Percentiles rank a stretch among this genome's conserved stretches.
phyloP scores from a whole-genome alignment of 23 red algal species.

The Pyropia haitanensis region DNA sequence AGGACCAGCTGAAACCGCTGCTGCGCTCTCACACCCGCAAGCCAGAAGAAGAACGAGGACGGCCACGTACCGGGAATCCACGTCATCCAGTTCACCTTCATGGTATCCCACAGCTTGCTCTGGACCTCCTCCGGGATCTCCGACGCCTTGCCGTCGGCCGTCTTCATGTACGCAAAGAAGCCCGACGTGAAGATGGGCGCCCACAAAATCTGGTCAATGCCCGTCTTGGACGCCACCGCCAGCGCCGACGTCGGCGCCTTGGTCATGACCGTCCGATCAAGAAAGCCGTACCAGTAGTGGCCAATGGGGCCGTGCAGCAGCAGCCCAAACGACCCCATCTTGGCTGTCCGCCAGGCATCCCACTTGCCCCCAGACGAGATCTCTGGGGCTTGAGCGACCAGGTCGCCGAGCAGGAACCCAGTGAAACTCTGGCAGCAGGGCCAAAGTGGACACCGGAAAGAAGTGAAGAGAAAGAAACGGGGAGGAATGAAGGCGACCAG shows the following conservation, averaged over 20 bases:
- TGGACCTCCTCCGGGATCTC: slow-evolving; percentile 56
- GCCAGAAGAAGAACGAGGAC: too few relatives aligned
- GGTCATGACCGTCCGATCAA: slow-evolving; percentile 92
- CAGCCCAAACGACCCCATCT: slow-evolving; percentile 82
- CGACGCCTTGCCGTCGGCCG: slow-evolving; percentile 69
- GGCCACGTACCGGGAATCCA: slow-evolving; percentile 14
- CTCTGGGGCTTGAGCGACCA: slow-evolving; percentile 91
- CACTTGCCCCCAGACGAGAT: slow-evolving; percentile 75
- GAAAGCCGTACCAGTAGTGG: slow-evolving; percentile 97
- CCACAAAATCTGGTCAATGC: slow-evolving; percentile 91
- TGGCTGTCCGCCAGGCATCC: slow-evolving; percentile 79
- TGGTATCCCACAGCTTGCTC: slow-evolving; percentile 93
- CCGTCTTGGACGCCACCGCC: slow-evolving; percentile 92
- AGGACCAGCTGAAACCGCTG: too few relatives aligned
- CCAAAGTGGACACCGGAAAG: too few relatives aligned
- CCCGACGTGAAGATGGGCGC: slow-evolving; percentile 94
- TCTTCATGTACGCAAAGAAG: slow-evolving; percentile 95
- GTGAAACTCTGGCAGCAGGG: slow-evolving; percentile 15
- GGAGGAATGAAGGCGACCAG: too few relatives aligned
- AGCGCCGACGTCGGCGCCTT: slow-evolving; percentile 58
- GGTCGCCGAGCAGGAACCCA: slow-evolving; percentile 94
- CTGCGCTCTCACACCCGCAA: too few relatives aligned
- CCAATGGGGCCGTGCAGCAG: slow-evolving; percentile 92
- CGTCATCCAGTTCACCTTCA: slow-evolving; percentile 98
- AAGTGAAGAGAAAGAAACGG: too few relatives aligned